phyloP scores from a whole-genome alignment of 805 yeast species.

The Cyberlindnera sargentensis region DNA sequence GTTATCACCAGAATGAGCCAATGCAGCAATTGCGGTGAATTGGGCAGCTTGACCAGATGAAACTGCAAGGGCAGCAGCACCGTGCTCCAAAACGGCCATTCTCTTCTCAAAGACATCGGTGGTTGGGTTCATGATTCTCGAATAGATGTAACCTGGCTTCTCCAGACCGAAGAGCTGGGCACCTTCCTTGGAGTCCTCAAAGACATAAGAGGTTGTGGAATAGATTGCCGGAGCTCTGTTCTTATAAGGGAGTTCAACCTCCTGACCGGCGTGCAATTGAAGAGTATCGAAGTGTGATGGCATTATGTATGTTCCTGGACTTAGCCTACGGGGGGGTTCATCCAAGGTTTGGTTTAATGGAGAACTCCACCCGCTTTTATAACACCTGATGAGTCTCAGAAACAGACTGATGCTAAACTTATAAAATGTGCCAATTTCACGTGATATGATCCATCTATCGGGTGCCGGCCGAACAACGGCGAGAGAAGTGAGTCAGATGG shows the following conservation, averaged over 20 bases:
- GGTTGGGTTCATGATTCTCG: slow-evolving; percentile 91
- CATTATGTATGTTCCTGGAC: slow-evolving; percentile 4
- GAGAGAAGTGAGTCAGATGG: too few relatives aligned
- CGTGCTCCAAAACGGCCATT: slow-evolving; percentile 88
- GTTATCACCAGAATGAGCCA: slow-evolving; percentile 87
- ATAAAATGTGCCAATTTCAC: slow-evolving; percentile 1
- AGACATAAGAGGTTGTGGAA: slow-evolving; percentile 85
- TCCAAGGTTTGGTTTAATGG: too few relatives aligned
- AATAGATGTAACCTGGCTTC: slow-evolving; percentile 80
- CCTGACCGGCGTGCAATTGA: slow-evolving; percentile 94
- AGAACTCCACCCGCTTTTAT: too few relatives aligned
- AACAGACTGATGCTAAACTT: background rate
- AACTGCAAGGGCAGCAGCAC: slow-evolving; percentile 83
- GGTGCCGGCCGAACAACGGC: too few relatives aligned
- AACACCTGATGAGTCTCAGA: too few relatives aligned
- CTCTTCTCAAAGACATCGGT: slow-evolving; percentile 86
- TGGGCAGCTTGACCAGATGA: slow-evolving; percentile 98
- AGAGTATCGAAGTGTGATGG: slow-evolving; percentile 77
- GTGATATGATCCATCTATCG: background rate
- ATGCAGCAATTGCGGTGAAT: slow-evolving; percentile 70
- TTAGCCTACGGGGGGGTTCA: too few relatives aligned
- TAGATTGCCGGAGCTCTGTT: slow-evolving; percentile 90
- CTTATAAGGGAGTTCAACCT: slow-evolving; percentile 48
- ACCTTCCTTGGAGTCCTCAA: slow-evolving; percentile 85
- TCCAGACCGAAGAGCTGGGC: slow-evolving; percentile 84